Base-by-base conservation (phyloP, 805 yeast species). In the Phaffomyces opuntiae region DNA sequence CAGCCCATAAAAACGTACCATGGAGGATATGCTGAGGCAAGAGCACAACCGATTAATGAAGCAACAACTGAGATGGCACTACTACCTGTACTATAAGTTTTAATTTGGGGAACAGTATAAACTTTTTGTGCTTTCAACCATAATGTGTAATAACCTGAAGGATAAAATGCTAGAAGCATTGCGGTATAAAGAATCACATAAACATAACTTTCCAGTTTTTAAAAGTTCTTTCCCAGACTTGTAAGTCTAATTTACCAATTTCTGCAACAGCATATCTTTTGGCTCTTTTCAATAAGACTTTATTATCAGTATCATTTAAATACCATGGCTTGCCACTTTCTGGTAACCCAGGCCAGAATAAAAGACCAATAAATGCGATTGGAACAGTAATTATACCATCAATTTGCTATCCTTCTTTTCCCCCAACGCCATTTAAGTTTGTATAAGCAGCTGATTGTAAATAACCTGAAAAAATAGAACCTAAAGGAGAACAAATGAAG, bases 401-500 rank as follows among this genome's bases (percentile, higher is more conserved):
- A 42, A 45, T 42, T 60, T 78, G 72, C 86, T 85, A 80, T 17
- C 79, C 74, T 8, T 70, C 69, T 17, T 69, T 56, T 3, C 80
- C 80, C 37, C 58, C 59, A 6, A 57, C 64, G 33, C 74, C 76
- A 43, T 65, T 63, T 51, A 75, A 55, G 40, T 36, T 35, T 7
- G 19, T 40, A 31, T 37, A 45, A 5, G 44, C 42, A 25, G 45
- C 48, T 11, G 42, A 35, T 38, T 45, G 48, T n/a, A 45, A 26
- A 35, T 40, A 36, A 19, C 45, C 48, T 26, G 44, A 39, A 19
- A 39, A 39, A 2, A 17, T 17, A 17, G 19, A 17, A 17, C 19
- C 41, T 13, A 39, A 17, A 16, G 41, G 25, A 17, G 35, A 39
- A 31, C 34, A 39, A 9, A 29, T 13, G 27, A 39, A 39, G 25